Percentiles rank a stretch among this genome's conserved stretches.
phyloP scores from a whole-genome alignment of 1,139 yeast species.

The Lodderomyces elongisporus region DNA sequence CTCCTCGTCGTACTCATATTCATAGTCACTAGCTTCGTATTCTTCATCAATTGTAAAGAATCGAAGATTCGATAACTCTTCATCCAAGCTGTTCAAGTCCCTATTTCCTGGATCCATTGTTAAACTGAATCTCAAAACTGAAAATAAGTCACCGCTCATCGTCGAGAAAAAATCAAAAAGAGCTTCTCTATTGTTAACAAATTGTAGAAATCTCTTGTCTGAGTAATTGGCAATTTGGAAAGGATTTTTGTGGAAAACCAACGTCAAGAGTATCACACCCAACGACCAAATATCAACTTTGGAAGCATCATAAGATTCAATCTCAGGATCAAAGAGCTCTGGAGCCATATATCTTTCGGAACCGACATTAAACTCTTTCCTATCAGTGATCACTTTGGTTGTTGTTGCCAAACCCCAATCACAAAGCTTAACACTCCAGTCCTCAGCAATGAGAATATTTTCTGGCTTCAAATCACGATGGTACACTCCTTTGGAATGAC shows the following conservation, averaged over 20 bases:
- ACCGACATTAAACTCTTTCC: conserved; percentile 80
- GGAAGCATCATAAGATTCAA: conserved; percentile 71
- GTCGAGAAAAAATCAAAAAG: conserved; percentile 88
- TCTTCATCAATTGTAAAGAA: conserved; percentile 86
- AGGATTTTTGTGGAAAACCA: conserved; percentile 88
- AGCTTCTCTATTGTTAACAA: conserved; percentile 83
- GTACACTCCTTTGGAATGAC: conserved; percentile 68
- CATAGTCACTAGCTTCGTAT: conserved; percentile 44
- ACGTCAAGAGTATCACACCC: conserved; percentile 80
- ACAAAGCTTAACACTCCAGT: conserved; percentile 76
- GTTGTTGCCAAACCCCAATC: conserved; percentile 93
- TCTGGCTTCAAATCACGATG: conserved; percentile 92
- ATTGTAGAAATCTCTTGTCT: conserved; percentile 83
- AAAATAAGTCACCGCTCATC: conserved; percentile 81
- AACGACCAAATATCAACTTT: conserved; percentile 92
- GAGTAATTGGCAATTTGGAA: conserved; percentile 77
- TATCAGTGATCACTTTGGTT: conserved; percentile 44
- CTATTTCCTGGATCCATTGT: conserved; percentile 88
- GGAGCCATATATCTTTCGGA: conserved; percentile 98
- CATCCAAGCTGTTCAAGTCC: conserved; percentile 53
- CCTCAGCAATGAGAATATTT: conserved; percentile 72
- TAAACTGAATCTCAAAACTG: conserved; percentile 70
- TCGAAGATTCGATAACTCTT: conserved; percentile 55
- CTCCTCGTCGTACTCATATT: conserved; percentile 37
- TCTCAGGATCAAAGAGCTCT: conserved; percentile 64